Evolutionary conservation across 345 rosid species (phyloP), one percentile per base, ranked within the genome.

Genomic region (Populus euphratica): DNA sequence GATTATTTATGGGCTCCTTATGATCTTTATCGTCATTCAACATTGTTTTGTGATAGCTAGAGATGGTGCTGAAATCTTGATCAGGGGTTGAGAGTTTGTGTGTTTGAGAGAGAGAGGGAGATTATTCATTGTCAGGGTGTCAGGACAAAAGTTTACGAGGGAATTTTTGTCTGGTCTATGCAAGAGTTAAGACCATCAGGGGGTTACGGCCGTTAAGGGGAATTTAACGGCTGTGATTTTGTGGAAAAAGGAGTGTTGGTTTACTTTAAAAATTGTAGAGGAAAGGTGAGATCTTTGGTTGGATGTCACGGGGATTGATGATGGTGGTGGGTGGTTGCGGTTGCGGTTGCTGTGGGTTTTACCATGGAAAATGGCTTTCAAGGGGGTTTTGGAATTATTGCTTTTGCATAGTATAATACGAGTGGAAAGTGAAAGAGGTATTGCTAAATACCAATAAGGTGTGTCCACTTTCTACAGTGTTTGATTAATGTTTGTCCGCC

Each of bases 1-100:
- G 98, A 91, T 83, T 74, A 84, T 0, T 39, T 94, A 68, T 92
- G 94, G 93, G 86, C 89, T 5, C 96, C 97, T 27, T 94, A 94
- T 50, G 94, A 94, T 81, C 85, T 90, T 44, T 82, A 80, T 27
- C 90, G 85, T 21, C 93, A 81, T 50, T 70, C 90, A 3, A 81
- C 91, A 38, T 79, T 88, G 85, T 84, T 92, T 72, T 85, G 87
- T 27, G 91, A 94, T 65, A 81, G 87, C 83, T 90, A 88, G 6
- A 16, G 25, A 14, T 18, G 13, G 29, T 10, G 73, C 18, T 35
- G 27, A 13, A 36, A 39, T 14, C 68, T 5, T 0, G 23, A 18
- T 59, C 17, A 47, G 50, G 13, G 50, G 18, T 47, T 47, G 18
- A 47, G 18, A 17, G 50, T 47, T 14, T 14, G 6, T 14, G 50